Base-by-base conservation (phyloP, 495 filamentous ascomycete species). In the Tuber brumale region DNA sequence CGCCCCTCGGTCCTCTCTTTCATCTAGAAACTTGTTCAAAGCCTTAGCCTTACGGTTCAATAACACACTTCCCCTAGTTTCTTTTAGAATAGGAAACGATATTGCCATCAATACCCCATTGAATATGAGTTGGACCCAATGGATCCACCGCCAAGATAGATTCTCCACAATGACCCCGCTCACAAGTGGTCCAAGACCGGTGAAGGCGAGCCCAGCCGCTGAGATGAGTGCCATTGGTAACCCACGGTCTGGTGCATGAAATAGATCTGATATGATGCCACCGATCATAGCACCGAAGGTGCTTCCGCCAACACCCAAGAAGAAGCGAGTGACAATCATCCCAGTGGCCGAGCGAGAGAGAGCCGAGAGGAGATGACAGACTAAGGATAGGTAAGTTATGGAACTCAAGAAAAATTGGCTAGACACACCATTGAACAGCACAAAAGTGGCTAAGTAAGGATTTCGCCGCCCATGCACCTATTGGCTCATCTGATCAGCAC, bases 231-330 rank as follows among this genome's bases (percentile, higher is more conserved):
- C 91, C 95, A 98, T 98, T 7, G 94, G 92, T 3, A 91, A 93
- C 79, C 97, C 97, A 45, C 95, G 86, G 51, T 91, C 91, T 76
- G 92, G 84, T 14, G 91, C 88, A 48, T 91, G 90, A 83, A 94
- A 97, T 76, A 97, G 91, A 80, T 98, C 95, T 72, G 91, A 91
- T 44, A 98, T 91, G 10, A 97, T 92, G 0, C 95, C 95, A 46
- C 95, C 95, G 3, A 97, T 93, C 91, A 97, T 95, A 19, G 93
- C 96, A 7, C 89, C 92, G 82, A 97, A 97, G 0, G 94, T 95
- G 2, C 89, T 92, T 27, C 88, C 90, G 14, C 91, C 92, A 21
- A 90, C 89, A 0, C 95, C 94, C 19, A 89, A 88, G 57, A 95
- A 88, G 77, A 97, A 91, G 16, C 94, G 88, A 1, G 92, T 91